phyloP scores from a whole-genome alignment of 805 yeast species.

The Torulaspora delbrueckii region DNA sequence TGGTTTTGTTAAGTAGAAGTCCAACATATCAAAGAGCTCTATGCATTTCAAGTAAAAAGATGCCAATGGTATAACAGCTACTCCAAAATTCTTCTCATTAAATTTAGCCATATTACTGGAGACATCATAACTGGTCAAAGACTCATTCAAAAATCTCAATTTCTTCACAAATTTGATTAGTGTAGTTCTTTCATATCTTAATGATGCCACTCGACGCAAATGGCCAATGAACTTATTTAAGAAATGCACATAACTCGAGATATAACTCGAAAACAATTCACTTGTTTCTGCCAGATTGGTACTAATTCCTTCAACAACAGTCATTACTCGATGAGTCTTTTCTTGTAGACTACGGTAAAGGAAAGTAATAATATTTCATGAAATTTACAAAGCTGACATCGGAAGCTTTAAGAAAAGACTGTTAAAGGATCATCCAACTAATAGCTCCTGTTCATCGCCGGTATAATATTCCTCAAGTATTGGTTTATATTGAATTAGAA shows the following conservation, averaged over 20 bases:
- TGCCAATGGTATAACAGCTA: conserved; percentile 20
- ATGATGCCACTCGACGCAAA: conserved; percentile 29
- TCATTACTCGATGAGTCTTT: not conserved
- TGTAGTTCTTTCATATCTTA: conserved; percentile 33
- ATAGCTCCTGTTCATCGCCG: too few species aligned
- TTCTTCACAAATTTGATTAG: conserved; percentile 36
- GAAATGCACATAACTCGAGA: conserved; percentile 29
- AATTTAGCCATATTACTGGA: not conserved
- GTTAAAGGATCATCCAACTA: not conserved
- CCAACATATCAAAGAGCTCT: conserved; percentile 31
- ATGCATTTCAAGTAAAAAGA: conserved; percentile 25
- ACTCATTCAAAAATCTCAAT: conserved; percentile 32
- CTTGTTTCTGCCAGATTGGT: conserved; percentile 7
- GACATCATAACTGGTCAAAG: conserved; percentile 15
- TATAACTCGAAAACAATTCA: conserved; percentile 22
- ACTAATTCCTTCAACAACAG: conserved; percentile 2
- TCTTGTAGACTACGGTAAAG: not conserved
- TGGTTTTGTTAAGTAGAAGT: conserved; percentile 32
- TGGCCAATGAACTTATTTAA: conserved; percentile 33
- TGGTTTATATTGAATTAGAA: too few species aligned
- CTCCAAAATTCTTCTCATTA: conserved; percentile 4
- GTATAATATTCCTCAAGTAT: too few species aligned
- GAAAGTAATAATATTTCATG: not conserved
- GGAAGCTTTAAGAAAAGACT: not conserved
- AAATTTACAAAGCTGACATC: not conserved